These are phyloP conservation scores for Globisporangium takayamanum DNA, from an alignment of 352 stramenopile species.

Conservation along the genomic window DNA sequence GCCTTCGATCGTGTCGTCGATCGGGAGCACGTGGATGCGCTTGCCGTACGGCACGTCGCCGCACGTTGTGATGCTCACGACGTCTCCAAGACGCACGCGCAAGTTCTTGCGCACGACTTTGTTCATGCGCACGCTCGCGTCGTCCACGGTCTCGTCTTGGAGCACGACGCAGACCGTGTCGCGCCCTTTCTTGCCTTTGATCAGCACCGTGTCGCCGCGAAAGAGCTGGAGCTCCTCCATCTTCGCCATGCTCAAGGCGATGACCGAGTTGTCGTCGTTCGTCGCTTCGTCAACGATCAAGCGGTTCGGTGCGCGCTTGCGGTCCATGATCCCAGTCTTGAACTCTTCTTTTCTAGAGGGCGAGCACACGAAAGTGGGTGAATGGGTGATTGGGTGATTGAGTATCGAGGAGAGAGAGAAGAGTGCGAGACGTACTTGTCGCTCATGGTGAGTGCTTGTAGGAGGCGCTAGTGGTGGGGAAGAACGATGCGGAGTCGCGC, in stretches of 20 bases:
- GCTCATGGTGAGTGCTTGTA: too few relatives aligned
- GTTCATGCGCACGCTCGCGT: constrained; percentile 98
- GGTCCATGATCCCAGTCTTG: constrained; percentile 83
- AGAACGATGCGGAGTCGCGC: too few relatives aligned
- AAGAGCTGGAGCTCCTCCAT: constrained; percentile 99
- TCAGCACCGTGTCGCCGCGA: constrained; percentile 97
- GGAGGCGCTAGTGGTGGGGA: too few relatives aligned
- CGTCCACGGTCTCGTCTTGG: constrained; percentile 96
- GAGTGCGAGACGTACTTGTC: too few relatives aligned
- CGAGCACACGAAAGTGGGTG: too few relatives aligned
- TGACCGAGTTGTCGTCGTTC: constrained; percentile 98
- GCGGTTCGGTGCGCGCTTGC: constrained; percentile 96
- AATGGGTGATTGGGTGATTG: too few relatives aligned
- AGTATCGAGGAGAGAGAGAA: too few relatives aligned
- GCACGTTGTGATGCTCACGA: constrained; percentile 96
- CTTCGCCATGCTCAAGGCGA: constrained; percentile 87
- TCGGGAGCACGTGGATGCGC: constrained; percentile 96
- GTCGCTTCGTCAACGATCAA: constrained; percentile 97
- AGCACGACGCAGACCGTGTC: constrained; percentile 98
- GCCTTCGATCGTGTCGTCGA: constrained; percentile 99
- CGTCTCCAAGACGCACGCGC: constrained; percentile 95
- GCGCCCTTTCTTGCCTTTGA: constrained; percentile 99
- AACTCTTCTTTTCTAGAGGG: constrained; percentile 64
- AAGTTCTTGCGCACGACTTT: constrained; percentile 99
- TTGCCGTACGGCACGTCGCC: constrained; percentile 98